Evolutionary conservation across 225 moss, liverwort and hornwort genomes (phyloP), one percentile per base, ranked within the genome.

Genomic region (Bryoerythrophyllum caledonicum): DNA sequence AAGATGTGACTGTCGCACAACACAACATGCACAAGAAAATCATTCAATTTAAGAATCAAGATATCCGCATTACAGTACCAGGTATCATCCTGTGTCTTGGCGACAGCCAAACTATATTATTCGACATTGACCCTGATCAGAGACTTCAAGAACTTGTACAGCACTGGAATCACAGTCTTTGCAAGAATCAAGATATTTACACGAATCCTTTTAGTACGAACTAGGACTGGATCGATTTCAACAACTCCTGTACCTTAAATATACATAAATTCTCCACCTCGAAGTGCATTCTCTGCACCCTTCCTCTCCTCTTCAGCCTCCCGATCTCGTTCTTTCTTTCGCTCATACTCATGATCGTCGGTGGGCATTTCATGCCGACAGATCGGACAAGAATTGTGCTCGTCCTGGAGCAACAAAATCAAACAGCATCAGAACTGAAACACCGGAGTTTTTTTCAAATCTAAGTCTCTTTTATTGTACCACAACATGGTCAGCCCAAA

Each of bases 261-360:
- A 57, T 99, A 99, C 94, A 99, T 89, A 72, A 89, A 99, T 78
- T 99, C 97, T 66, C 97, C 95, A 73, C 93, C 94, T 65, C 88
- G 92, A 5, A 91, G 57, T 1, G 94, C 86, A 78, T 99, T 99
- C 67, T 89, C 97, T 19, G 85, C 65, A 37, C 85, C 94, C 51
- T 78, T 88, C 75, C 94, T 89, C 65, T 99, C 97, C 78, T 93
- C 91, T 82, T 91, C 94, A 68, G 84, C 93, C 84, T 95, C 97
- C 40, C 86, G 87, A 59, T 97, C 97, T 71, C 78, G 82, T 81
- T 97, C 93, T 78, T 97, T 97, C 80, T 97, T 88, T 34, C 87
- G 74, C 82, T 99, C 97, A 43, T 99, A 99, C 27, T 94, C 94
- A 71, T 77, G 85, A 70, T 99, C 99, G 49, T 99, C 99, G 25